phyloP scores from a whole-genome alignment of 192 early-diverging fungal genomes.

The Rhizophagus clarus region DNA sequence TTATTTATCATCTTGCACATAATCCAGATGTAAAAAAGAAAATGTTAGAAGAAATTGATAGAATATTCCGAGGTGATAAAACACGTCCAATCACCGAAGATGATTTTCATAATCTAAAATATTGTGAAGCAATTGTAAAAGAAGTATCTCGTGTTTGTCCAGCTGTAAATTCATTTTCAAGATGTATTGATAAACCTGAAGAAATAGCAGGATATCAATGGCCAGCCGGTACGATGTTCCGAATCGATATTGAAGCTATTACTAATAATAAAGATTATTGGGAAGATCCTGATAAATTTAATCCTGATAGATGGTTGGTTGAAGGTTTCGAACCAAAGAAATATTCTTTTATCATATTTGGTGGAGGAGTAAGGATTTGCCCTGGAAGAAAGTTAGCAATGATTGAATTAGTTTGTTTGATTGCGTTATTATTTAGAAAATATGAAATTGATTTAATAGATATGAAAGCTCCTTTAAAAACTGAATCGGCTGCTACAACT shows the following conservation, averaged over 20 bases:
- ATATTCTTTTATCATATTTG: neutral
- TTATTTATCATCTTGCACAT: conserved; percentile 11
- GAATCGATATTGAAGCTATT: neutral
- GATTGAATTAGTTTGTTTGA: neutral
- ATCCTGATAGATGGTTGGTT: neutral
- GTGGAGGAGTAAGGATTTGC: neutral
- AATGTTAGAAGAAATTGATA: conserved; percentile 1
- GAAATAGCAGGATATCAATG: conserved; percentile 16
- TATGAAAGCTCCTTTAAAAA: neutral
- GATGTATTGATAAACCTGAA: neutral
- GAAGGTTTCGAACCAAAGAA: neutral
- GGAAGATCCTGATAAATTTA: neutral
- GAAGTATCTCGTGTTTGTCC: neutral
- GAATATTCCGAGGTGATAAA: neutral
- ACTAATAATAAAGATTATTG: neutral
- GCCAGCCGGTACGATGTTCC: neutral
- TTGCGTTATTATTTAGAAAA: neutral
- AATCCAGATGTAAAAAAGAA: neutral
- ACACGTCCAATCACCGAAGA: neutral
- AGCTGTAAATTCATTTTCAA: neutral
- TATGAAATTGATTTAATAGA: neutral
- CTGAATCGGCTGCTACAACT: too few relatives aligned
- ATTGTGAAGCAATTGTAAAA: conserved; percentile 17
- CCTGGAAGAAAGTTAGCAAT: conserved; percentile 21
- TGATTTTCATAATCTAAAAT: neutral